A percentile compares a stretch with the other conserved stretches of the same genome.
Conservation (phyloP, 1,284 basidiomycete genomes). For the Puccinia triticina region DNA sequence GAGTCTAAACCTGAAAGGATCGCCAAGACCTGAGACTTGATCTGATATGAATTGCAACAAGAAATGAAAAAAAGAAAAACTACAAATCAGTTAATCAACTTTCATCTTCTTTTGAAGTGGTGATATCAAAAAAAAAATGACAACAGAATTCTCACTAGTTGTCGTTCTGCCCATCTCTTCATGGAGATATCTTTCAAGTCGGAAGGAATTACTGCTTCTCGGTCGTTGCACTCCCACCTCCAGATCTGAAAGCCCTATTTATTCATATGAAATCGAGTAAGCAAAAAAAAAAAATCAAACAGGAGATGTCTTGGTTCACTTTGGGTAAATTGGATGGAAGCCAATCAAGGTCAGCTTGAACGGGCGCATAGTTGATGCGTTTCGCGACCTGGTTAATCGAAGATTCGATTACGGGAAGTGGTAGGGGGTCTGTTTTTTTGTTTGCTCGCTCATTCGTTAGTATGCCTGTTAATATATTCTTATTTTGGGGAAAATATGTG, state of each 20-base stretch:
- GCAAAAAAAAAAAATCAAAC: background rate
- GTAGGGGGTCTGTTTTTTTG: conserved; percentile 32
- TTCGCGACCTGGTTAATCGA: conserved; percentile 68
- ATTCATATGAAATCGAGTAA: background rate
- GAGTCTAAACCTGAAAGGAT: conserved; percentile 10
- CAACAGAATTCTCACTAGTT: conserved; percentile 64
- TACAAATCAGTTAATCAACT: conserved; percentile 14
- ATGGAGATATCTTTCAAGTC: conserved; percentile 70
- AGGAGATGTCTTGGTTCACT: conserved; percentile 16
- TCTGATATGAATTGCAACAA: background rate
- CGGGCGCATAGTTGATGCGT: conserved; percentile 75
- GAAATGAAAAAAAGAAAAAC: background rate
- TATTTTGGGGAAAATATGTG: background rate
- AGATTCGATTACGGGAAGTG: conserved; percentile 26
- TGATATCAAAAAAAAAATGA: conserved; percentile 31
- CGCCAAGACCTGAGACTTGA: conserved; percentile 23
- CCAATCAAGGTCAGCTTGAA: conserved; percentile 64
- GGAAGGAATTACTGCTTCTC: conserved; percentile 71
- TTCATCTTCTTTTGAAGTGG: conserved; percentile 25
- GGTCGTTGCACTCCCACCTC: conserved; percentile 79
- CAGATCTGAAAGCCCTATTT: conserved; percentile 68
- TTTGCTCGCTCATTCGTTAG: background rate
- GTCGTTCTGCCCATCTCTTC: conserved; percentile 69
- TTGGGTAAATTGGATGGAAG: conserved; percentile 63
- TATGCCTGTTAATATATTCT: no score